Evolutionary conservation across 768 basidiomycete species (phyloP).

Genomic region (Tylopilus subfusipes): DNA sequence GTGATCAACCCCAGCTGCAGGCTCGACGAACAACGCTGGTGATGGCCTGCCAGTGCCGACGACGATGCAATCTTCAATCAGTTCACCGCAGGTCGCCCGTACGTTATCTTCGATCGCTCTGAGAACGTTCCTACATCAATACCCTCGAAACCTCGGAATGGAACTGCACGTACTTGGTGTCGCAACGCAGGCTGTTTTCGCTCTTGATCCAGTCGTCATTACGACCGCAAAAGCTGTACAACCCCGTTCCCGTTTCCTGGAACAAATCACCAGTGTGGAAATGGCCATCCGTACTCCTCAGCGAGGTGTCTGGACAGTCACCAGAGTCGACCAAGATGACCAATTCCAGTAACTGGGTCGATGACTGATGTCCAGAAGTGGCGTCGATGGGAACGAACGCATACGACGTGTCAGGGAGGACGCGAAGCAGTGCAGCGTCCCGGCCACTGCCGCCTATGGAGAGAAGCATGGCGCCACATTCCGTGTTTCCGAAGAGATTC

Average conservation of each 20-base stretch:
- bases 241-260: conserved; percentile 54
- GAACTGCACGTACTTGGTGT: conserved; percentile 52
- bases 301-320: conserved; percentile 62
- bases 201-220: conserved; percentile 88
- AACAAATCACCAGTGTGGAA: conserved; percentile 86
- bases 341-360: conserved; percentile 57
- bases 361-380: conserved; percentile 49
- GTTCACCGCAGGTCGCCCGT: conserved; percentile 55
- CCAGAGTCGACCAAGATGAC: conserved; percentile 64
- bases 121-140: conserved; percentile 8
- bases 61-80: conserved; percentile 68
- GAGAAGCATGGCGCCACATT: conserved; percentile 69
- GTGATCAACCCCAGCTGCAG: conserved; percentile 48
- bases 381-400: conserved; percentile 59
- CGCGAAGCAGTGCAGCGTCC: conserved; percentile 49
- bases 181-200: conserved; percentile 72
- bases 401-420: conserved; percentile 63
- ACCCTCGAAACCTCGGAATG: background rate
- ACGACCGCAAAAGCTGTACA: conserved; percentile 64
- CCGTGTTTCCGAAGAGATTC: conserved; percentile 82
- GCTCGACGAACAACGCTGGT: conserved; percentile 73
- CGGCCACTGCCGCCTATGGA: conserved; percentile 53
- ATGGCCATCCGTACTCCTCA: conserved; percentile 61
- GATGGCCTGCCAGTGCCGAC: conserved; percentile 75
- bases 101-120: conserved; percentile 78